These are phyloP conservation scores for Linum tenue DNA, from an alignment of 345 rosid genomes.

Conservation along the genomic window DNA sequence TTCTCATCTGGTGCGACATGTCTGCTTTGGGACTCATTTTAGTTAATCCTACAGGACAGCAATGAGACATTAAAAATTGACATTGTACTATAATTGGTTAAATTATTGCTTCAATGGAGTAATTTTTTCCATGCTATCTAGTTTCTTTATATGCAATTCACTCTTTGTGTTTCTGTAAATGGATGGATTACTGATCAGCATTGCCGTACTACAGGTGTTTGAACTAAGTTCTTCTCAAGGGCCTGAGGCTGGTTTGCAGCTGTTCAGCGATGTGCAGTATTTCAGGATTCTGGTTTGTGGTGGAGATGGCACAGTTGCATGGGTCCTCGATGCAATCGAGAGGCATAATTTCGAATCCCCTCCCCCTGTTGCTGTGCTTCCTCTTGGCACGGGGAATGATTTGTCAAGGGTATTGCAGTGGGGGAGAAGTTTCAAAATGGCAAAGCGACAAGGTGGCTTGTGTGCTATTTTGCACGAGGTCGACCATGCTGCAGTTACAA, in stretches of 20 bases:
- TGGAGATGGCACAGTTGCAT: slow-evolving; percentile 84
- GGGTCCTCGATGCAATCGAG: slow-evolving; percentile 77
- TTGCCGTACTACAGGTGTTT: slow-evolving; percentile 42
- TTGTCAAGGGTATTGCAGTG: slow-evolving; percentile 70
- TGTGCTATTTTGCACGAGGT: slow-evolving; percentile 56
- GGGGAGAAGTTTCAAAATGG: slow-evolving; percentile 67
- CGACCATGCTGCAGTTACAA: slow-evolving; percentile 70
- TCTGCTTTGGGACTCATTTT: not conserved
- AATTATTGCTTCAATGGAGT: too few relatives aligned
- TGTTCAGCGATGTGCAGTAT: slow-evolving; percentile 51
- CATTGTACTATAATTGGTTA: too few relatives aligned
- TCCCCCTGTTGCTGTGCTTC: slow-evolving; percentile 79
- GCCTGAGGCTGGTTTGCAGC: slow-evolving; percentile 63
- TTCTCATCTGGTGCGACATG: too few relatives aligned
- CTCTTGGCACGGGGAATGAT: slow-evolving; percentile 86
- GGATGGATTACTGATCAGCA: not conserved
- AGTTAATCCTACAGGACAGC: not conserved
- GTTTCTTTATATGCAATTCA: not conserved
- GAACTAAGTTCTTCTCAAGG: slow-evolving; percentile 65
- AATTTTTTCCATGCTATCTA: too few relatives aligned
- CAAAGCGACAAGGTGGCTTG: slow-evolving; percentile 61
- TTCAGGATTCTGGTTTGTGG: slow-evolving; percentile 77
- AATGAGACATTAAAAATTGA: too few relatives aligned
- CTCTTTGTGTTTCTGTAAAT: not conserved
- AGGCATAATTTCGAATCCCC: slow-evolving; percentile 62